phyloP scores from a whole-genome alignment of 148 eudicot genomes.

The Polygonum aviculare region DNA sequence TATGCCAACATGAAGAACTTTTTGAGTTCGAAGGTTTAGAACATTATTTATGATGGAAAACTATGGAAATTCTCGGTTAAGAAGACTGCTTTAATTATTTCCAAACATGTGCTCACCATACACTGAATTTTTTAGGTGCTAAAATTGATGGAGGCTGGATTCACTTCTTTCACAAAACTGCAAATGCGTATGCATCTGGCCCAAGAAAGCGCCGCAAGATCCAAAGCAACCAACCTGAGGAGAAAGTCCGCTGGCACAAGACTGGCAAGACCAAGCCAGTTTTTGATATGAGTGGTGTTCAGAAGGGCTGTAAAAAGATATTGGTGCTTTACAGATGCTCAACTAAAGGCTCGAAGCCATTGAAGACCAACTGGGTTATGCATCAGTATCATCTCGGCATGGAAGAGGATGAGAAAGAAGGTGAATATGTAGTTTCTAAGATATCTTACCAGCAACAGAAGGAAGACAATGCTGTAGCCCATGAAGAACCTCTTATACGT shows the following conservation, averaged over 20 bases:
- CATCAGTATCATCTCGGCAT: conserved; percentile 80
- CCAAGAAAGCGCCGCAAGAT: conserved; percentile 60
- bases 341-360: conserved; percentile 40
- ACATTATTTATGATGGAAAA: not conserved
- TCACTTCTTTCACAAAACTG: conserved; percentile 60
- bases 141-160: conserved; percentile 52
- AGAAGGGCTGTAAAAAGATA: conserved; percentile 73
- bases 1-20: not conserved
- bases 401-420: conserved; percentile 57
- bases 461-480: not conserved
- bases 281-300: conserved; percentile 40
- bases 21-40: not conserved
- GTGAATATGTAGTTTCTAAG: conserved; percentile 62
- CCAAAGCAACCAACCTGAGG: not conserved
- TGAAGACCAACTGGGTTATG: conserved; percentile 72
- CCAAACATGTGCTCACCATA: not conserved
- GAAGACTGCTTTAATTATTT: not conserved
- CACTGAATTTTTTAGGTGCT: conserved; percentile 36
- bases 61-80: not conserved
- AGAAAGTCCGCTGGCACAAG: conserved; percentile 9
- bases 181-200: conserved; percentile 72
- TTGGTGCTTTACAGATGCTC: conserved; percentile 60
- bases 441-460: conserved; percentile 45
- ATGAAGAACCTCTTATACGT: not conserved
- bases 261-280: conserved; percentile 28